phyloP scores from a whole-genome alignment of 148 eudicot species.

The Mesembryanthemum crystallinum region DNA sequence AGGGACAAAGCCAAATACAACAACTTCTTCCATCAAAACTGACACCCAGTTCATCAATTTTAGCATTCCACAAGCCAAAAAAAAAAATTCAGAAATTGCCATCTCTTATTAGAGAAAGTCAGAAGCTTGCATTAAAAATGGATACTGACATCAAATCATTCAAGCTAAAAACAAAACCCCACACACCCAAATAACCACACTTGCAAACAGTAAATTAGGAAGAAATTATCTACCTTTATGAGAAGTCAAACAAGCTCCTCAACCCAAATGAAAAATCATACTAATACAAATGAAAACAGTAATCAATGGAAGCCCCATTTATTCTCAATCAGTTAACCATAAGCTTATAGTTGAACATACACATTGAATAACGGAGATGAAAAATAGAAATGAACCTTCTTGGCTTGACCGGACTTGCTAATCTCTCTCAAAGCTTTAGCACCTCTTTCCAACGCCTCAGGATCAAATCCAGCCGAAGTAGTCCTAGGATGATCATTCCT shows the following conservation, averaged over 20 bases:
- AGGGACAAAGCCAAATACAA: neutral
- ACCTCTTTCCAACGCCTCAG: constrained; percentile 81
- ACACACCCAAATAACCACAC: neutral
- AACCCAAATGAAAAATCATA: no score
- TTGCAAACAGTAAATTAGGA: no score
- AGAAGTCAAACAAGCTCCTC: no score
- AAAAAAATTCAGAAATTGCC: neutral
- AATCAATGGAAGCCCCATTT: neutral
- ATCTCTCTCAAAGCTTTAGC: constrained; percentile 51
- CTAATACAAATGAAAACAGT: neutral
- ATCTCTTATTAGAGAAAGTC: neutral
- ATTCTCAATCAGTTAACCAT: neutral
- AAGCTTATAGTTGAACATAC: neutral
- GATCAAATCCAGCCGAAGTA: constrained; percentile 84
- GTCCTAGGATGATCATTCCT: constrained; percentile 81
- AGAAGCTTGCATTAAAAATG: neutral
- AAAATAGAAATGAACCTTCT: constrained; percentile 33
- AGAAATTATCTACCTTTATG: no score
- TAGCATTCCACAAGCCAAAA: neutral
- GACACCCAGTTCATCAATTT: neutral
- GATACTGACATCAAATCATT: neutral
- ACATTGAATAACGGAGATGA: neutral
- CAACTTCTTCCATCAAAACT: neutral
- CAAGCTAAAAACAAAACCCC: no score
- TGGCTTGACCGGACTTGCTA: constrained; percentile 49